These are phyloP conservation scores for Cystobasidium onofrii DNA, from an alignment of 768 basidiomycete genomes.

Conservation along the genomic window DNA sequence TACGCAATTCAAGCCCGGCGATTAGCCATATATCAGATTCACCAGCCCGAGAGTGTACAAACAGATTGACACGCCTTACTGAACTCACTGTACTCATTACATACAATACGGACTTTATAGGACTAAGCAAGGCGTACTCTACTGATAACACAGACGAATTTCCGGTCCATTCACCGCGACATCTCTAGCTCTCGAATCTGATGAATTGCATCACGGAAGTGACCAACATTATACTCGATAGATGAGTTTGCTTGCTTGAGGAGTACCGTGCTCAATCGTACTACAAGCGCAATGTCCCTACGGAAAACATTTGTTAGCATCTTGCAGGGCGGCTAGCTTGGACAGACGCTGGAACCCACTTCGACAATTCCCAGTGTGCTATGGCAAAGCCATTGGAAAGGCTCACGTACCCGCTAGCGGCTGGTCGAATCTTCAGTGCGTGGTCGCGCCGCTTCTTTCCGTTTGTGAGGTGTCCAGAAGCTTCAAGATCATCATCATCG, in stretches of 20 bases:
- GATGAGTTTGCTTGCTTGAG: conserved; percentile 66
- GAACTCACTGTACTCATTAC: too few species aligned
- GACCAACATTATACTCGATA: conserved; percentile 78
- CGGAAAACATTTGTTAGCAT: not conserved
- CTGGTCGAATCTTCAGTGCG: not conserved
- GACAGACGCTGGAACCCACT: conserved; percentile 51
- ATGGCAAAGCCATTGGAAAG: conserved; percentile 60
- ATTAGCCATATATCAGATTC: too few species aligned
- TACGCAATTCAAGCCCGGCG: not conserved
- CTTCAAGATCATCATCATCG: not conserved
- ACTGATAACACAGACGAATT: not conserved
- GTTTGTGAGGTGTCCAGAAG: not conserved
- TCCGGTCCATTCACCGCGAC: not conserved
- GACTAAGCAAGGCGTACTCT: not conserved
- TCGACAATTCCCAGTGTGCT: conserved; percentile 72
- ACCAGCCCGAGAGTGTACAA: too few species aligned
- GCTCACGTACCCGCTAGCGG: conserved; percentile 29
- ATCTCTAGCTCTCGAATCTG: conserved; percentile 68
- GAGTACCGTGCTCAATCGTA: conserved; percentile 63
- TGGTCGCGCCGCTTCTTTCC: not conserved
- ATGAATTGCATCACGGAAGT: conserved; percentile 70
- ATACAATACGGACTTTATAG: not conserved
- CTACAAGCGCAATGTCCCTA: conserved; percentile 49
- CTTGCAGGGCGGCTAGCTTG: not conserved
- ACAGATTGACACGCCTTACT: not conserved